Conservation (phyloP, 2,329 filamentous ascomycete species). For the Drechslerella dactyloides region DNA sequence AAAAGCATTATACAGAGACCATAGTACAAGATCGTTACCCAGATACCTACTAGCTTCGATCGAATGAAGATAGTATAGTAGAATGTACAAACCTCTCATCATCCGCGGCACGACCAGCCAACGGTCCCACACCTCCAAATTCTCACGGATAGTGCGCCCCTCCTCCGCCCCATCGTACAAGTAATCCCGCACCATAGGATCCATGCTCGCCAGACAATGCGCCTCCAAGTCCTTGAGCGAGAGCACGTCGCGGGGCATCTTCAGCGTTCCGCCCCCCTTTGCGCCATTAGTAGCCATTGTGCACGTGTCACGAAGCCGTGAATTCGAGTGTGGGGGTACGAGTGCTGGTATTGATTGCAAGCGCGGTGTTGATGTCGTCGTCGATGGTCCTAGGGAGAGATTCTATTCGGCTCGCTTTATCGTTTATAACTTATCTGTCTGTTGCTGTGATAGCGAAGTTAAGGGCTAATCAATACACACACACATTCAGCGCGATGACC, state of each 20-base stretch:
- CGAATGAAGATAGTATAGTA: too few relatives aligned
- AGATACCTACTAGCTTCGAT: too few relatives aligned
- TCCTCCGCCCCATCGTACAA: conserved; percentile 67
- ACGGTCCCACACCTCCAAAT: conserved; percentile 63
- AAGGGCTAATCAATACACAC: too few relatives aligned
- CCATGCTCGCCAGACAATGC: conserved; percentile 58
- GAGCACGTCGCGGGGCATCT: conserved; percentile 57
- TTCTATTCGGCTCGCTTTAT: too few relatives aligned
- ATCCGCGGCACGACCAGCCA: conserved; percentile 63
- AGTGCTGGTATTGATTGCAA: background rate
- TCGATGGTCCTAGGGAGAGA: too few relatives aligned
- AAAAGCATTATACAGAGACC: conserved; percentile 56
- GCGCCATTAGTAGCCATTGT: background rate
- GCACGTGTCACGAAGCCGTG: conserved; percentile 1
- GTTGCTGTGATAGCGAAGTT: too few relatives aligned
- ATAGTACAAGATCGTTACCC: conserved; percentile 55
- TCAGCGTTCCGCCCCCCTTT: background rate
- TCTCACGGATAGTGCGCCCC: conserved; percentile 64
- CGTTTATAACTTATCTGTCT: too few relatives aligned
- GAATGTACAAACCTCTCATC: conserved; percentile 58
- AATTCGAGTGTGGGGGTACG: too few relatives aligned
- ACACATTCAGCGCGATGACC: too few relatives aligned
- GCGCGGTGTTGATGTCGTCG: too few relatives aligned
- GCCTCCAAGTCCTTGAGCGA: conserved; percentile 60
- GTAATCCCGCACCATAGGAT: conserved; percentile 61